A percentile compares a stretch with the other conserved stretches of the same genome.
phyloP scores from a whole-genome alignment of 805 yeast species.

The Torulaspora microellipsoides region DNA sequence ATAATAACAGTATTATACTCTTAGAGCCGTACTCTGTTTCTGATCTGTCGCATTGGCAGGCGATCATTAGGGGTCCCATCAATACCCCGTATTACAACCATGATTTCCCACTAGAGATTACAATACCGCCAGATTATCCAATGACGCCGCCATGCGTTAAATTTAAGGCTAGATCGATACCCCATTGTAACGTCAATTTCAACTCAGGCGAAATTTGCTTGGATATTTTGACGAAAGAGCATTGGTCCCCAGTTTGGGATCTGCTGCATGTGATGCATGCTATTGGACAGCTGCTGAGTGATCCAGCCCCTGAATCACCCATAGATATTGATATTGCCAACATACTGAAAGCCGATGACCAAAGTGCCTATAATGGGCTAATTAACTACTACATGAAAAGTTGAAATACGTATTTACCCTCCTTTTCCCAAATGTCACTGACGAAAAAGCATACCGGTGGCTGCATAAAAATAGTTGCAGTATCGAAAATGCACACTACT shows the following conservation, averaged over 20 bases:
- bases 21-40: slow-evolving; percentile 43
- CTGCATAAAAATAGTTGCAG: not conserved
- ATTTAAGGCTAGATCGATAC: slow-evolving; percentile 40
- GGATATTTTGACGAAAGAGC: slow-evolving; percentile 49
- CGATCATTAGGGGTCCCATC: slow-evolving; percentile 47
- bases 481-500: not conserved
- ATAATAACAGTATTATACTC: slow-evolving; percentile 28
- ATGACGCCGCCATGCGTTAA: slow-evolving; percentile 51
- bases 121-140: slow-evolving; percentile 50
- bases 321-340: slow-evolving; percentile 67
- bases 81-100: slow-evolving; percentile 52
- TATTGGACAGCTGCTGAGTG: slow-evolving; percentile 49
- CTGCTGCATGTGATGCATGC: slow-evolving; percentile 52
- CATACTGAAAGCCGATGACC: slow-evolving; percentile 46
- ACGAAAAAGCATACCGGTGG: not conserved
- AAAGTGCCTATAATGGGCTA: slow-evolving; percentile 39
- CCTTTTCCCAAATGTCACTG: too few relatives aligned
- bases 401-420: not conserved
- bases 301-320: slow-evolving; percentile 71
- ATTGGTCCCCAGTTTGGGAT: slow-evolving; percentile 78
- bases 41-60: slow-evolving; percentile 49
- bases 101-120: slow-evolving; percentile 46
- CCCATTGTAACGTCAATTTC: slow-evolving; percentile 48
- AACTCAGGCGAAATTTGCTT: slow-evolving; percentile 66
- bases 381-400: slow-evolving; percentile 37